phyloP scores from a whole-genome alignment of 169 alveolate genomes.

The Plasmodium falciparum region DNA sequence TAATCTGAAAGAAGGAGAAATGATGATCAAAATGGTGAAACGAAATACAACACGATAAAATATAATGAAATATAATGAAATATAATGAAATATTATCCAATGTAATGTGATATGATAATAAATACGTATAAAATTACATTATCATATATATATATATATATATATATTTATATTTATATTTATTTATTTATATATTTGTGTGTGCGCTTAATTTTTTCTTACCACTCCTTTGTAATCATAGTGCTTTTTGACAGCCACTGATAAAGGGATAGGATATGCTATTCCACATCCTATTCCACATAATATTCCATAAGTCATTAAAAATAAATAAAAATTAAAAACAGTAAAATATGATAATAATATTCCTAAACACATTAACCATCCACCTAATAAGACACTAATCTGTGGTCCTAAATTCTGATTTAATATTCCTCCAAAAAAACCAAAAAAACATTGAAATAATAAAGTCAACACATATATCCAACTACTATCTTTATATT shows the following conservation, averaged over 20 bases:
- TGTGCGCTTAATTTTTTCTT: not conserved
- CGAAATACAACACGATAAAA: not conserved
- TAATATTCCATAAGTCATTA: slow-evolving; percentile 71
- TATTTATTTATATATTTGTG: not conserved
- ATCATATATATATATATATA: not conserved
- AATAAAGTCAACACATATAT: slow-evolving; percentile 53
- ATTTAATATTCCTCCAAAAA: slow-evolving; percentile 72
- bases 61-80: not conserved
- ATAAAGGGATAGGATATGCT: slow-evolving; percentile 74
- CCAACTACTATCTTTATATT: slow-evolving; percentile 76
- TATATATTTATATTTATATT: not conserved
- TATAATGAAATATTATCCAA: not conserved
- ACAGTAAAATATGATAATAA: slow-evolving; percentile 73
- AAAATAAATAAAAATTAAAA: slow-evolving; percentile 58
- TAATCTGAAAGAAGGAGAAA: slow-evolving; percentile 16
- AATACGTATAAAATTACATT: not conserved
- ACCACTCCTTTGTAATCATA: slow-evolving; percentile 74
- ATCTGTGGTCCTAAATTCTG: slow-evolving; percentile 70
- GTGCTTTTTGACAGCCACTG: slow-evolving; percentile 74
- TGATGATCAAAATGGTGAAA: not conserved
- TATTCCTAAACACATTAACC: slow-evolving; percentile 73
- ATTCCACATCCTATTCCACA: slow-evolving; percentile 78
- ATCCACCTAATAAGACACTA: slow-evolving; percentile 71
- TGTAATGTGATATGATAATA: too few species aligned
- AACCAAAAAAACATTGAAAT: slow-evolving; percentile 72